Percentiles rank a stretch among this genome's conserved stretches.
Evolutionary conservation across 257 asterid genomes (phyloP).

Genomic region (Nicotiana noctiflora): DNA sequence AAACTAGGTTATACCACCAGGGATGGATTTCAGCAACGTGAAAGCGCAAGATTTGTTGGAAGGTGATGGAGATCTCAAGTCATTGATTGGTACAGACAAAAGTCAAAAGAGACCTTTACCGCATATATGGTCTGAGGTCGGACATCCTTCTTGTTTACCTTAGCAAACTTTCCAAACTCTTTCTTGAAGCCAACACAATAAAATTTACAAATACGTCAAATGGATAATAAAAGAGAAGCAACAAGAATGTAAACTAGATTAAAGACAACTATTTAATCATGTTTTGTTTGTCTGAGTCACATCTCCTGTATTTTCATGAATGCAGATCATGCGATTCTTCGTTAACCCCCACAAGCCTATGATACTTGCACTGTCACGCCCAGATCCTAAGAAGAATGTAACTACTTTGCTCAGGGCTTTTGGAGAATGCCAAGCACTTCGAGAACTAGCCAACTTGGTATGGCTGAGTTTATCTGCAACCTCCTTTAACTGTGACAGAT

Average conservation of each 20-base stretch:
- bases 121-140: conserved; percentile 64
- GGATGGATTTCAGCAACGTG: conserved; percentile 62
- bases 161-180: background rate
- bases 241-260: background rate
- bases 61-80: conserved; percentile 50
- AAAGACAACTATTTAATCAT: background rate
- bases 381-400: conserved; percentile 64
- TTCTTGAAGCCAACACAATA: background rate
- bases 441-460: conserved; percentile 68
- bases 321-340: conserved; percentile 61
- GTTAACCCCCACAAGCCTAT: conserved; percentile 69
- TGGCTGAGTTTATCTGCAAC: conserved; percentile 6
- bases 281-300: background rate
- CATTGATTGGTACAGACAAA: conserved; percentile 39
- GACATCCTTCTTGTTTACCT: conserved; percentile 9
- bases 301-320: conserved; percentile 11
- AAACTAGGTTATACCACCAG: conserved; percentile 60
- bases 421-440: conserved; percentile 64
- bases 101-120: conserved; percentile 43
- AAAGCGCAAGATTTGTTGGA: conserved; percentile 29
- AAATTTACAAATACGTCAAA: background rate
- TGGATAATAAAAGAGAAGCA: conserved; percentile 2
- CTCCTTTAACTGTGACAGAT: background rate
- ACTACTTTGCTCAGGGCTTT: conserved; percentile 60
- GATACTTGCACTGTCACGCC: conserved; percentile 66